Base-by-base conservation (phyloP, 805 yeast species). In the Cyberlindnera nakhonratchasimensis region DNA sequence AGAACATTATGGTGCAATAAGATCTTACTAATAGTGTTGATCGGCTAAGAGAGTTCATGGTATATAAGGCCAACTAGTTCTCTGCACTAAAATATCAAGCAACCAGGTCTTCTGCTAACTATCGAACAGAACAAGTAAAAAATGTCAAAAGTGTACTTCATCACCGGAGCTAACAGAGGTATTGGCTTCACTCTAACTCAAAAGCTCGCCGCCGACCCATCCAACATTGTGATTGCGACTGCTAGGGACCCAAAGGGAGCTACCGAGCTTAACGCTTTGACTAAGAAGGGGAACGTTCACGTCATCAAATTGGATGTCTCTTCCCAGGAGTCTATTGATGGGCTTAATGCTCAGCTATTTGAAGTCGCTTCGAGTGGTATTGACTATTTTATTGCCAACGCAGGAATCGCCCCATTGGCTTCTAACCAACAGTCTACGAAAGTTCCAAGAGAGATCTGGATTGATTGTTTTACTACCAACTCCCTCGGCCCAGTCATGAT, bases 341-440 rank as follows among this genome's bases (percentile, higher is more conserved):
- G 30, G 12, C 39, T 58, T 6, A 53, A 42, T 9, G 24, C 28
- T 3, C 48, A 47, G 31, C n/a, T 47, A 17, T 25, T 28, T 6
- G 41, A 48, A 12, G 39, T 54, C 11, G 40, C 45, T 6, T 18
- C 50, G 1, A 52, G 51, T 5, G 55, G 54, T 14, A 48, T 62
- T 31, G 66, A 62, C 41, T 48, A 50, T 14, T 49, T 55, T 32
- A 42, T 60, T 18, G 43, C 52, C 21, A 60, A 60, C 46, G 60
- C 65, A 9, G 66, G 60, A 13, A 37, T 55, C 26, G 47, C 42
- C 13, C 40, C 33, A 6, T 12, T 6, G 19, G n/a, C 6, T 6
- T 3, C 23, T 7, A 6, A 36, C 12, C 26, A 26, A 4, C 22
- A 17, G 11, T n/a, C 10, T 3, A 18, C 12, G 12, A 45, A 2